Percentiles rank a stretch among this genome's conserved stretches.
Conservation (phyloP, 2,329 filamentous ascomycete genomes). For the Penicillium sp. region DNA sequence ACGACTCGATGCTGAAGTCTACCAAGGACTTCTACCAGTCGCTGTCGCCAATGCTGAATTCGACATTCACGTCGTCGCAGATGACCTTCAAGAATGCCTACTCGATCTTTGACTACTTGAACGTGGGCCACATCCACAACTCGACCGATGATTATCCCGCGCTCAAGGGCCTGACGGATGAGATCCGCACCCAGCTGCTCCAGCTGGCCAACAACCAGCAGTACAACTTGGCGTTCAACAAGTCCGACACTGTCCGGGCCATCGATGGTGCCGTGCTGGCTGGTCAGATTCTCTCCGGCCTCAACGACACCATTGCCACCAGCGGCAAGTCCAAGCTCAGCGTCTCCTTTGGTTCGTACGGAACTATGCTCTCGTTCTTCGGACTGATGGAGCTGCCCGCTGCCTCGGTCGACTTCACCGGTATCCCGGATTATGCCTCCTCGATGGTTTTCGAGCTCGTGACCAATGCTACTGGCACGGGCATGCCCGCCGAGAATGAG, state of each 20-base stretch:
- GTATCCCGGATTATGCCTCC: slow-evolving; percentile 81
- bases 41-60: slow-evolving; percentile 57
- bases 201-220: slow-evolving; percentile 80
- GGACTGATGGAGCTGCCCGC: slow-evolving; percentile 58
- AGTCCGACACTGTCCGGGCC: slow-evolving; percentile 51
- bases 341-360: slow-evolving; percentile 66
- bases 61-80: slow-evolving; percentile 53
- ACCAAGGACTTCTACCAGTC: slow-evolving; percentile 59
- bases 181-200: slow-evolving; percentile 65
- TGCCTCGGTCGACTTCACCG: slow-evolving; percentile 67
- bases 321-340: slow-evolving; percentile 47
- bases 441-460: slow-evolving; percentile 78
- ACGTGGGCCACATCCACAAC: slow-evolving; percentile 67
- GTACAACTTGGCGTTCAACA: slow-evolving; percentile 81
- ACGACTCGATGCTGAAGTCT: slow-evolving; percentile 51
- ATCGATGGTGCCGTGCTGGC: slow-evolving; percentile 66
- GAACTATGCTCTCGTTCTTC: slow-evolving; percentile 64
- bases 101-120: slow-evolving; percentile 66
- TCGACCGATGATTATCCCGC: slow-evolving; percentile 60
- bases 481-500: slow-evolving; percentile 53
- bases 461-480: slow-evolving; percentile 51
- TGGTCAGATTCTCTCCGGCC: slow-evolving; percentile 59
- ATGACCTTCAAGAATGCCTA: slow-evolving; percentile 67
- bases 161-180: slow-evolving; percentile 61
- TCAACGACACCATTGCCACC: slow-evolving; percentile 47